phyloP scores from a whole-genome alignment of 768 basidiomycete genomes.

The Ramaria sp. region DNA sequence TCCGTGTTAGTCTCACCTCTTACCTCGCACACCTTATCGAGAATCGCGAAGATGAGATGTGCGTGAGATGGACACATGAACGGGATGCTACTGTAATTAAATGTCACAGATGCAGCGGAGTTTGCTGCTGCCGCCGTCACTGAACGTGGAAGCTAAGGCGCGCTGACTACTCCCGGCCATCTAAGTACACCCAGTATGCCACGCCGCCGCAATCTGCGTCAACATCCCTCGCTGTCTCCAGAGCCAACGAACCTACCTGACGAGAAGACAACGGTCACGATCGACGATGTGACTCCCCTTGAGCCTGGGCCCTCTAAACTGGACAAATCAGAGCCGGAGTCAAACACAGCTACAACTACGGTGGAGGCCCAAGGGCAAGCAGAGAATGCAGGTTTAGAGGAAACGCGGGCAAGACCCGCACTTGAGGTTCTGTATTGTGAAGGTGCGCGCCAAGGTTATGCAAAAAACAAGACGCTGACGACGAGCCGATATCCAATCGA shows the following conservation, averaged over 20 bases:
- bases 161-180: no score
- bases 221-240: background rate
- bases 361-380: background rate
- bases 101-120: no score
- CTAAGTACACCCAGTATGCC: background rate
- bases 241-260: background rate
- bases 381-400: background rate
- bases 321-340: background rate
- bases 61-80: no score
- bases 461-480: background rate
- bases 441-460: slow-evolving; percentile 24
- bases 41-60: no score
- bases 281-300: background rate
- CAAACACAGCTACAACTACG: background rate
- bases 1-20: no score
- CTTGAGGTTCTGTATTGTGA: slow-evolving; percentile 56
- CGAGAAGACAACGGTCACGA: background rate
- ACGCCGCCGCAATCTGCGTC: background rate
- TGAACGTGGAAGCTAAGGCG: background rate
- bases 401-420: slow-evolving; percentile 27
- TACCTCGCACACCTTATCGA: no score
- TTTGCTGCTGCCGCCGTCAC: no score
- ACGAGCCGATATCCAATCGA: background rate
- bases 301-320: background rate
- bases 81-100: no score